These are phyloP conservation scores for Leccinellum rugosiceps DNA, from an alignment of 768 basidiomycete genomes.

Conservation along the genomic window DNA sequence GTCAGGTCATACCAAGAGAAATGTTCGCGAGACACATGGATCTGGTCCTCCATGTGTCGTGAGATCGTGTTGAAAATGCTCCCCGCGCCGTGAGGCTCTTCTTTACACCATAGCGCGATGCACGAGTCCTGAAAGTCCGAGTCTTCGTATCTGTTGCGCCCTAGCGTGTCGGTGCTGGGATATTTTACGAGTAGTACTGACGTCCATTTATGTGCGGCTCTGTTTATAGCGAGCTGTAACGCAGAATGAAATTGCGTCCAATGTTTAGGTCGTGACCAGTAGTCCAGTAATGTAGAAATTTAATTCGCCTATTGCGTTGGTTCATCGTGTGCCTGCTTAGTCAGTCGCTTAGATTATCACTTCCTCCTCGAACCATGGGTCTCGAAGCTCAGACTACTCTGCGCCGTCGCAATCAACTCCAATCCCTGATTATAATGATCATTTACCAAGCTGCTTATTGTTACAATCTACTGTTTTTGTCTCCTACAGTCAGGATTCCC, in stretches of 20 bases:
- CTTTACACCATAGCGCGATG: constrained; percentile 62
- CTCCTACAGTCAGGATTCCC: too few species aligned
- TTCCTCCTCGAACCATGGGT: too few species aligned
- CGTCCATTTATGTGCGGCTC: constrained; percentile 44
- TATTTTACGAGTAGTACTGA: background rate
- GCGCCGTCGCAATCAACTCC: too few species aligned
- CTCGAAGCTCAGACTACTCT: too few species aligned
- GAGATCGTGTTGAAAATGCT: constrained; percentile 65
- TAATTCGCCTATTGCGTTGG: too few species aligned
- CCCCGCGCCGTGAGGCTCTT: constrained; percentile 59
- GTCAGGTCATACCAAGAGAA: background rate
- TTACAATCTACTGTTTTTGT: too few species aligned
- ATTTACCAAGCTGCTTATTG: too few species aligned
- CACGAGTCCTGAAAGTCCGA: constrained; percentile 60
- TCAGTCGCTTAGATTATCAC: too few species aligned
- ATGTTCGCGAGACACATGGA: constrained; percentile 29
- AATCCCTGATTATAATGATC: too few species aligned
- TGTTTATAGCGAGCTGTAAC: constrained; percentile 50
- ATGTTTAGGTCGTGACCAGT: too few species aligned
- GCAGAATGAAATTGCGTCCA: constrained; percentile 52
- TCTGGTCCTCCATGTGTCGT: constrained; percentile 66
- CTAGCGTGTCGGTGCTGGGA: background rate
- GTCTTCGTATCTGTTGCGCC: constrained; percentile 35
- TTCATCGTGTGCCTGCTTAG: too few species aligned
- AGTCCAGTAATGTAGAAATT: too few species aligned